Base-by-base conservation (phyloP, 1,284 basidiomycete species). In the Leccinum griseonigrum region DNA sequence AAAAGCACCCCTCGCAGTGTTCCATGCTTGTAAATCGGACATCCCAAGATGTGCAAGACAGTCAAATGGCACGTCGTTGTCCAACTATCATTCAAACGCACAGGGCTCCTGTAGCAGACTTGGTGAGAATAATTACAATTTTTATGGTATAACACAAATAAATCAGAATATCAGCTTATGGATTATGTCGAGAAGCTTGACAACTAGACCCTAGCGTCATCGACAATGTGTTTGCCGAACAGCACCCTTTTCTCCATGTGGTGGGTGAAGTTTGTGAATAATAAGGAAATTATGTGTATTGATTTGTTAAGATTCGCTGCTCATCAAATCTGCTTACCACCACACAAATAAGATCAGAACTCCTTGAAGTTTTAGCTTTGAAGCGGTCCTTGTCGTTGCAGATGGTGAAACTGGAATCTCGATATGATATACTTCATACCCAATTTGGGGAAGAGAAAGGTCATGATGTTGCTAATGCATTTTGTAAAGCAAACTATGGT, bases 401-500 rank as follows among this genome's bases (percentile, higher is more conserved):
- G 13, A 9, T 58, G 26, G 36, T 52, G 2, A 18, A 40, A 22
- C 48, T 58, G 16, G 28, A 58, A 31, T 18, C 8, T 9, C 7
- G 18, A 36, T 59, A 36, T 29, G 2, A 46, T 10, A 13, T 31
- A 6, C 36, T 54, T 54, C 43, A 3, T 26, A n/a, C 4, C 3
- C 1, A 26, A 11, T 40, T 54, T 9, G 14, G 4, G 22, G 58
- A 59, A 18, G 58, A 59, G 16, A 31, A 48, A 18, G 58, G 58
- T n/a, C 10, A 48, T 26, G 58, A 54, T 28, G 52, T 3, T 2
- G 6, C 31, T n/a, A 38, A 59, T 54, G 58, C 52, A 34, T 54
- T 59, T 11, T 59, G 53, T 36, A 34, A 29, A 40, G 52, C 40
- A 54, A 5, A 54, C 38, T 59, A 59, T 46, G 52, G 29, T 29